Conservation (phyloP, 345 rosid genomes). For the Salix brachista region DNA sequence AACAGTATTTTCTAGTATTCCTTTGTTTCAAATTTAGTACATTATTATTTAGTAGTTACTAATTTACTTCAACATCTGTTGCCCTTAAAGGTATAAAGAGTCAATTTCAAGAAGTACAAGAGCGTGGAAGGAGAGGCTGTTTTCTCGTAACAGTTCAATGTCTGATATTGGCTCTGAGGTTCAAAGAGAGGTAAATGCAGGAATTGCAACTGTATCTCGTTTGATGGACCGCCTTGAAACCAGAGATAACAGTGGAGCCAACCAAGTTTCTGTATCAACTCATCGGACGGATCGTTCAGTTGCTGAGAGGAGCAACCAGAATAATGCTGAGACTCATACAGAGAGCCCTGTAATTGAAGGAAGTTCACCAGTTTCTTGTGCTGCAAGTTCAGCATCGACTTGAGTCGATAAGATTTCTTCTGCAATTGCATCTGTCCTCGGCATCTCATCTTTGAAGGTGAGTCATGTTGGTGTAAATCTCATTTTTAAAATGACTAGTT, state of each 20-base stretch:
- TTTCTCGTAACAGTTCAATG: conserved; percentile 24
- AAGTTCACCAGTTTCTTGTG: conserved; percentile 21
- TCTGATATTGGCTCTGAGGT: conserved; percentile 29
- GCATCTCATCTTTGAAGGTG: conserved; percentile 51
- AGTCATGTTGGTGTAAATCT: not conserved
- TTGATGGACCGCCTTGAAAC: conserved; percentile 34
- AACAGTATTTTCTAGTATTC: not conserved
- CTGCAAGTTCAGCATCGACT: conserved; percentile 35
- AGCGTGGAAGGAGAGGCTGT: conserved; percentile 35
- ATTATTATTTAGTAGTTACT: not conserved
- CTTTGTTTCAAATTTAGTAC: not conserved
- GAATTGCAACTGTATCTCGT: conserved; percentile 27
- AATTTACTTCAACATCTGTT: conserved; percentile 4
- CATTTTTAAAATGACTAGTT: not conserved
- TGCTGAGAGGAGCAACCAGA: conserved; percentile 28
- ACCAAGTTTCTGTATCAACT: conserved; percentile 30
- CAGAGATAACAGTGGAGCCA: conserved; percentile 25
- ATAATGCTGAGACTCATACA: conserved; percentile 14
- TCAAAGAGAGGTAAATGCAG: conserved; percentile 23
- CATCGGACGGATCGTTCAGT: conserved; percentile 22
- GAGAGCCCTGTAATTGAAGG: conserved; percentile 24
- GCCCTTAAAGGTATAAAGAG: conserved; percentile 20
- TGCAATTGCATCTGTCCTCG: conserved; percentile 32
- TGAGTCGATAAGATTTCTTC: conserved; percentile 20
- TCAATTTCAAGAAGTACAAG: conserved; percentile 31